Percentiles rank a stretch among this genome's conserved stretches.
phyloP scores from a whole-genome alignment of 371 early-diverging fungal species.

The Quaeritorhiza haematococci region DNA sequence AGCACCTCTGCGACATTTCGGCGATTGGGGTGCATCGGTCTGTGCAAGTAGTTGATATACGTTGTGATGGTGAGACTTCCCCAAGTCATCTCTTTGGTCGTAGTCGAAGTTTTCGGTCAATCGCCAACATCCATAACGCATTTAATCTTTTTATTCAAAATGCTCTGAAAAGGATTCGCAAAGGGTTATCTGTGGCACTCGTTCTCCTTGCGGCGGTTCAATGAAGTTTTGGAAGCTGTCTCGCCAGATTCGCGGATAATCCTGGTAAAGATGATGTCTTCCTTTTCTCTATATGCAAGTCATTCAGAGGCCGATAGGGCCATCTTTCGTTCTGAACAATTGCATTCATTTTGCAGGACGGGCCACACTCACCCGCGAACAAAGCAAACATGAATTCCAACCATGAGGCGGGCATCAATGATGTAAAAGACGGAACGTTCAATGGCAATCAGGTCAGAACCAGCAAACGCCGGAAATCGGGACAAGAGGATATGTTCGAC shows the following conservation, averaged over 20 bases:
- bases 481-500: too few species aligned
- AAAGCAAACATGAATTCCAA: background rate
- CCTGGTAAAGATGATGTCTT: background rate
- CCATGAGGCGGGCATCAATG: slow-evolving; percentile 7
- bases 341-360: background rate
- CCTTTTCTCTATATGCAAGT: background rate
- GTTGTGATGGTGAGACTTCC: slow-evolving; percentile 21
- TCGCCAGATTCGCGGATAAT: background rate
- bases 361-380: slow-evolving; percentile 5
- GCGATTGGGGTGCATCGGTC: slow-evolving; percentile 37
- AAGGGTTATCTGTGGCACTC: slow-evolving; percentile 38
- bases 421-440: too few species aligned
- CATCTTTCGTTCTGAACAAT: background rate
- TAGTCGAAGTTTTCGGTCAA: too few species aligned
- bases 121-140: background rate
- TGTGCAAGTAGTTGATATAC: slow-evolving; percentile 32
- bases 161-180: slow-evolving; percentile 5
- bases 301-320: background rate
- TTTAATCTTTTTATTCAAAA: background rate
- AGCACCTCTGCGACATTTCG: slow-evolving; percentile 25
- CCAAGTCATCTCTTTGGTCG: background rate
- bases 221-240: slow-evolving; percentile 15
- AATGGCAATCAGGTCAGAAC: too few species aligned
- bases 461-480: background rate
- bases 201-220: slow-evolving; percentile 35